Percentiles rank a stretch among this genome's conserved stretches.
phyloP scores from a whole-genome alignment of 2,329 filamentous ascomycete species.

The Dactylellina sp. region DNA sequence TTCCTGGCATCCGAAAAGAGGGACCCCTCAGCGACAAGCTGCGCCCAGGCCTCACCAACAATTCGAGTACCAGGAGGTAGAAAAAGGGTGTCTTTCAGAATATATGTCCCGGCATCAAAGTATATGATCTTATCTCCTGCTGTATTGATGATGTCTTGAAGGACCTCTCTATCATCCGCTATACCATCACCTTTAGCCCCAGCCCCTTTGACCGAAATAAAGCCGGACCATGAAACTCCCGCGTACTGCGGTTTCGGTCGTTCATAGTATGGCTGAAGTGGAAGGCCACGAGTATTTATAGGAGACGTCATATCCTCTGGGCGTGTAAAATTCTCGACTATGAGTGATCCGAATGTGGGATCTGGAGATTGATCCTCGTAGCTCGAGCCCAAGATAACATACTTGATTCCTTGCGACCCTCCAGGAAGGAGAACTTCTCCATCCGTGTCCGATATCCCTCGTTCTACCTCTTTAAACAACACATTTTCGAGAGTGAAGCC shows the following conservation, averaged over 20 bases:
- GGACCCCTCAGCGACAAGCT: slow-evolving; percentile 65
- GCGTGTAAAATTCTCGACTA: background rate
- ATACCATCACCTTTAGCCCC: slow-evolving; percentile 44
- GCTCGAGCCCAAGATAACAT: slow-evolving; percentile 2
- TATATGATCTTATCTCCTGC: slow-evolving; percentile 69
- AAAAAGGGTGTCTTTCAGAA: slow-evolving; percentile 66
- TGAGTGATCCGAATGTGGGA: background rate
- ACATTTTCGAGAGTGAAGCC: slow-evolving; percentile 14
- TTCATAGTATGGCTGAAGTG: slow-evolving; percentile 64
- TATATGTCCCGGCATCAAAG: slow-evolving; percentile 71
- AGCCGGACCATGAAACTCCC: slow-evolving; percentile 62
- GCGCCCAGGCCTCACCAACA: slow-evolving; percentile 63
- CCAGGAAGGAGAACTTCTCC: background rate
- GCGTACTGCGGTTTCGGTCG: slow-evolving; percentile 71
- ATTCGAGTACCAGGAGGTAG: slow-evolving; percentile 65
- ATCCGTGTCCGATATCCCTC: background rate
- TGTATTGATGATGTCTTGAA: slow-evolving; percentile 66
- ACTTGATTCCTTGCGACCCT: background rate
- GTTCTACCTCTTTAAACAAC: background rate
- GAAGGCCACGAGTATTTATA: background rate
- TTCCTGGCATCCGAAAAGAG: slow-evolving; percentile 69
- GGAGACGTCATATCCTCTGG: slow-evolving; percentile 1
- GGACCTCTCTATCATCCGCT: slow-evolving; percentile 19
- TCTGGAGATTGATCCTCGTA: background rate
- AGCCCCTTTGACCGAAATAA: slow-evolving; percentile 65